Evolutionary conservation across 2,329 filamentous ascomycete species (phyloP), one percentile per base, ranked within the genome.

Genomic region (Claviceps sorghi): DNA sequence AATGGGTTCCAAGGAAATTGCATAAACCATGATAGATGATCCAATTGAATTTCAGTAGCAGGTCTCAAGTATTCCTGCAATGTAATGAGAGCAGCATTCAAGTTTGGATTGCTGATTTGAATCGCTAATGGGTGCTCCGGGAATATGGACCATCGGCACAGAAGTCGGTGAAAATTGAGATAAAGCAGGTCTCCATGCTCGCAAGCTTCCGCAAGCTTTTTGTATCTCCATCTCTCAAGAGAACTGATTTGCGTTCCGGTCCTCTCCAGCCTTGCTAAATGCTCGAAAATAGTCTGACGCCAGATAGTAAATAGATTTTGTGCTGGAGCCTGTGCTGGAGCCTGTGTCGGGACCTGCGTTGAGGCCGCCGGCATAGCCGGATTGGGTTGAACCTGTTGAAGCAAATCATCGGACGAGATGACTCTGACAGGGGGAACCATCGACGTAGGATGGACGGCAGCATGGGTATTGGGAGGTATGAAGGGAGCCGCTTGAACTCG

Each of bases 121-220:
- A 67, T 15, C 32, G 21, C 57, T 6, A 58, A n/a, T 5, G 32
- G 58, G 46, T 69, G 61, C 1, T 66, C 64, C 13, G 73, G 60
- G 3, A 71, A 55, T 13, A 49, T 58, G 19, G 72, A 73, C 73
- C 76, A 79, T 21, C 76, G 60, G 60, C 81, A 85, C 62, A 79
- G 82, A 2, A 84, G 54, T 60, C 86, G 83, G 60, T 86, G 83
- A 13, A 86, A 62, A 6, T 75, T 70, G 49, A 88, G 58, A 61
- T 83, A 89, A 60, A 85, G 79, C 47, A 69, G 56, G 62, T 90
- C 86, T 4, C 72, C 64, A 0, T 62, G 58, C 1, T 56, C 44
- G 56, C 80, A 83, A 1, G 84, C 84, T 26, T 78, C 68, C 29
- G 57, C 60, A 13, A 89, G 66, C 8, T 85, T 69, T n/a, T 62